Conservation (phyloP, 2,329 filamentous ascomycete genomes). For the Albifimbria verrucaria region DNA sequence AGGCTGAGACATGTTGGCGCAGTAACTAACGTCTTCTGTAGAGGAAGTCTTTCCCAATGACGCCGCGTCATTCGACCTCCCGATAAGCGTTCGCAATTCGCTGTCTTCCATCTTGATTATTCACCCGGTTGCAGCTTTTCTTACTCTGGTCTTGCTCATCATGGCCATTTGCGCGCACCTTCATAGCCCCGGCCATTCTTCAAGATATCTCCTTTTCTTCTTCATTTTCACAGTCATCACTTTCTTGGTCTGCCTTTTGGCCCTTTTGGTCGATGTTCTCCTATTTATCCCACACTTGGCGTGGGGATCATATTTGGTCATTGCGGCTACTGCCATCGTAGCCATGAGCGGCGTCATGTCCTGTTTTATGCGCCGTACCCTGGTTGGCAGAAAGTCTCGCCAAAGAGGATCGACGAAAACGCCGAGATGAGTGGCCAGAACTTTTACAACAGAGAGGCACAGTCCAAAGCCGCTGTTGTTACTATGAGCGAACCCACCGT, state of each 20-base stretch:
- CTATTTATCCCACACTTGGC: constrained; percentile 90
- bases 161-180: constrained; percentile 81
- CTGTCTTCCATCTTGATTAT: constrained; percentile 90
- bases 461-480: constrained; percentile 42
- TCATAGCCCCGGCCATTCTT: constrained; percentile 83
- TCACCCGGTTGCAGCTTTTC: constrained; percentile 83
- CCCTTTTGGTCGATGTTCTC: constrained; percentile 90
- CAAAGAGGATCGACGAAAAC: constrained; percentile 90
- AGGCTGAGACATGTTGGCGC: constrained; percentile 2
- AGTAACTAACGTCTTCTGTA: constrained; percentile 13
- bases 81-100: constrained; percentile 49
- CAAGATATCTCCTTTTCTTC: constrained; percentile 78
- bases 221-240: constrained; percentile 86
- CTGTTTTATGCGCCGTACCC: constrained; percentile 89
- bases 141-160: constrained; percentile 80
- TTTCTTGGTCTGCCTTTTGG: constrained; percentile 76
- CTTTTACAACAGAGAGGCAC: constrained; percentile 72
- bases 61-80: constrained; percentile 52
- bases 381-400: constrained; percentile 88
- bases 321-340: constrained; percentile 84
- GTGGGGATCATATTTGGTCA: constrained; percentile 92
- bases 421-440: constrained; percentile 96
- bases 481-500: constrained; percentile 54
- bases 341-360: constrained; percentile 79
- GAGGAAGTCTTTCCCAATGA: constrained; percentile 23